Evolutionary conservation across 2,329 filamentous ascomycete genomes (phyloP).

Genomic region (Colletotrichum aenigma): DNA sequence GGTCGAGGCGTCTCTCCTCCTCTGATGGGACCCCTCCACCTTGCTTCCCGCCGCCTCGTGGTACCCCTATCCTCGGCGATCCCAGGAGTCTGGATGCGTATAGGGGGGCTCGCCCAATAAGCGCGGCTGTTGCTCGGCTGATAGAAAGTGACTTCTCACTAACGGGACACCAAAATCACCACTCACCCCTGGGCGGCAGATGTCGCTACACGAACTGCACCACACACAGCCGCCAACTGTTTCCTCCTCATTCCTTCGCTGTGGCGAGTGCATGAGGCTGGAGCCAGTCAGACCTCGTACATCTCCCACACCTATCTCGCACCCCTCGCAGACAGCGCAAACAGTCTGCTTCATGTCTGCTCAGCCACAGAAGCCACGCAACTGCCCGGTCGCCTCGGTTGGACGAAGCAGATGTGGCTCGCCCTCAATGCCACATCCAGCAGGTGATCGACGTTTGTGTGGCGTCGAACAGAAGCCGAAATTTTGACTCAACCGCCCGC

Average conservation of each 20-base stretch:
- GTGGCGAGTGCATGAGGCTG: slow-evolving; percentile 16
- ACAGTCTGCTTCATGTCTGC: neutral
- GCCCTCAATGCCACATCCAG: neutral
- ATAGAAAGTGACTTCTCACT: slow-evolving; percentile 23
- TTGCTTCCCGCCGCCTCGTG: slow-evolving; percentile 10
- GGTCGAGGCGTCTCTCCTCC: neutral
- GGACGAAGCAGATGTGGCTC: neutral
- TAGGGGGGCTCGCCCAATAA: slow-evolving; percentile 10
- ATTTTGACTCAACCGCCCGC: neutral
- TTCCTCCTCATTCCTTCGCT: neutral
- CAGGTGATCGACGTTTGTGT: slow-evolving; percentile 5
- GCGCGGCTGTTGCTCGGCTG: neutral
- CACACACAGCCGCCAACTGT: neutral
- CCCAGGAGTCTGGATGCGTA: slow-evolving; percentile 19
- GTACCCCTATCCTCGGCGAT: slow-evolving; percentile 17
- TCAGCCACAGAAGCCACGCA: slow-evolving; percentile 16
- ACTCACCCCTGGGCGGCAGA: neutral
- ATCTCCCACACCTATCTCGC: neutral
- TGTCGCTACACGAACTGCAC: neutral
- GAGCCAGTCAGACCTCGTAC: neutral
- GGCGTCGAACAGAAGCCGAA: neutral
- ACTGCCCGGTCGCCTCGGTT: neutral
- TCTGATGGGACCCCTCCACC: slow-evolving; percentile 8
- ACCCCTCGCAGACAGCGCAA: neutral
- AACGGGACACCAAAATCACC: slow-evolving; percentile 5